phyloP scores from a whole-genome alignment of 2,329 filamentous ascomycete genomes.

The Colletotrichum chlorophyti region DNA sequence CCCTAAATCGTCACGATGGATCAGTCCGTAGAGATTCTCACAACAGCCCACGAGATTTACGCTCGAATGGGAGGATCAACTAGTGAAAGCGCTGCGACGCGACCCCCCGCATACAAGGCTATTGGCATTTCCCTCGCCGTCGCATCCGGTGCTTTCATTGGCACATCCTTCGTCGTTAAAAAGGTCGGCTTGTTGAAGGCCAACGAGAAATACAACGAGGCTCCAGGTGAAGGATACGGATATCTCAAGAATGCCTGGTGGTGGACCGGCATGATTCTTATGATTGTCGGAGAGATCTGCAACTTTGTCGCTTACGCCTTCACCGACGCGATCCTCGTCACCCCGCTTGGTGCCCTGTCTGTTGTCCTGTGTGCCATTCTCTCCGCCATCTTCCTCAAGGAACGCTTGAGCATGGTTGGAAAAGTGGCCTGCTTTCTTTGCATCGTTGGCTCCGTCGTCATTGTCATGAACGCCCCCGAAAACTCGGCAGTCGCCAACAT shows the following conservation, averaged over 20 bases:
- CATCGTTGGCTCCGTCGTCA: constrained; percentile 90
- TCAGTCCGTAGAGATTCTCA: constrained; percentile 18
- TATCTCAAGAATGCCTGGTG: constrained; percentile 95
- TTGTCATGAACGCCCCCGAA: constrained; percentile 90
- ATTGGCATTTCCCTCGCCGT: constrained; percentile 88
- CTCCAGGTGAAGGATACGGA: constrained; percentile 93
- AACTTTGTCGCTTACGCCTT: constrained; percentile 98
- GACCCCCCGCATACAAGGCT: constrained; percentile 74
- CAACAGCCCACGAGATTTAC: constrained; percentile 25
- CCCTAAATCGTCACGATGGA: constrained; percentile 17
- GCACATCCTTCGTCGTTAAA: constrained; percentile 93
- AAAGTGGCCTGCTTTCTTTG: constrained; percentile 97
- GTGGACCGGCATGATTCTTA: constrained; percentile 95
- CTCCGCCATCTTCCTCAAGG: constrained; percentile 94
- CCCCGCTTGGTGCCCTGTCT: constrained; percentile 86
- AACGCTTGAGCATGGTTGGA: constrained; percentile 92
- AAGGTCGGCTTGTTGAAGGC: constrained; percentile 90
- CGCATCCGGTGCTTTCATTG: constrained; percentile 90
- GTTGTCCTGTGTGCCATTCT: constrained; percentile 92
- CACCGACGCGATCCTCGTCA: constrained; percentile 94
- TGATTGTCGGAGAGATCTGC: constrained; percentile 96
- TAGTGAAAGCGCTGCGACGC: constrained; percentile 34
- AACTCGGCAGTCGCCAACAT: constrained; percentile 87
- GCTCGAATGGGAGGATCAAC: constrained; percentile 25
- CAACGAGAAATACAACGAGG: constrained; percentile 96